phyloP scores from a whole-genome alignment of 1,139 yeast species.

The Suzukiozyma palmioleophila region DNA sequence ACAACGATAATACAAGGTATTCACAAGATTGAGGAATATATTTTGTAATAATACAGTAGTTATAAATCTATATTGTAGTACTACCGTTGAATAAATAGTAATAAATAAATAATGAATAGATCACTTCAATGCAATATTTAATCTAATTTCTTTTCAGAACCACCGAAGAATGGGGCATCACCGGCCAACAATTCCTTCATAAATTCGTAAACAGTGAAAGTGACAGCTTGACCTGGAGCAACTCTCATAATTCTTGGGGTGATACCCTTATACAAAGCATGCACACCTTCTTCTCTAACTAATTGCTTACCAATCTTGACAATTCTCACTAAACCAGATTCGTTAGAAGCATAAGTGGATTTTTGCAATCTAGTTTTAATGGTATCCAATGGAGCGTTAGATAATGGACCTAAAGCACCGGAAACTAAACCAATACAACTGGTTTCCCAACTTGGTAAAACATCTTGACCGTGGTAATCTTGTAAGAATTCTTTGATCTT shows the following conservation, averaged over 20 bases:
- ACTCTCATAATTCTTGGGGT: constrained; percentile 99
- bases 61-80: no score
- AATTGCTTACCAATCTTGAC: constrained; percentile 76
- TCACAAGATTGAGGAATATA: no score
- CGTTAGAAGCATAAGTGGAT: constrained; percentile 69
- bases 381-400: constrained; percentile 96
- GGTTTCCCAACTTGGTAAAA: constrained; percentile 91
- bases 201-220: constrained; percentile 92
- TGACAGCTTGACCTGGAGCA: constrained; percentile 99
- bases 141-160: constrained; percentile 21
- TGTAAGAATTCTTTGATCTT: constrained; percentile 71
- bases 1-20: no score
- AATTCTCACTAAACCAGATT: constrained; percentile 73
- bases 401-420: constrained; percentile 97
- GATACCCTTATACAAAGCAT: constrained; percentile 91
- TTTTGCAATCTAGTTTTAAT: constrained; percentile 96
- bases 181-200: constrained; percentile 65
- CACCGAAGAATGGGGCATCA: constrained; percentile 18
- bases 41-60: no score
- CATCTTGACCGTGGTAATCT: constrained; percentile 58
- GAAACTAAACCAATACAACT: constrained; percentile 85
- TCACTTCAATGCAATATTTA: constrained; percentile 7
- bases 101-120: constrained; percentile 6
- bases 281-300: constrained; percentile 82
- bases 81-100: constrained; percentile 1